phyloP scores from a whole-genome alignment of 352 stramenopile genomes.

The Phytophthora idaei region DNA sequence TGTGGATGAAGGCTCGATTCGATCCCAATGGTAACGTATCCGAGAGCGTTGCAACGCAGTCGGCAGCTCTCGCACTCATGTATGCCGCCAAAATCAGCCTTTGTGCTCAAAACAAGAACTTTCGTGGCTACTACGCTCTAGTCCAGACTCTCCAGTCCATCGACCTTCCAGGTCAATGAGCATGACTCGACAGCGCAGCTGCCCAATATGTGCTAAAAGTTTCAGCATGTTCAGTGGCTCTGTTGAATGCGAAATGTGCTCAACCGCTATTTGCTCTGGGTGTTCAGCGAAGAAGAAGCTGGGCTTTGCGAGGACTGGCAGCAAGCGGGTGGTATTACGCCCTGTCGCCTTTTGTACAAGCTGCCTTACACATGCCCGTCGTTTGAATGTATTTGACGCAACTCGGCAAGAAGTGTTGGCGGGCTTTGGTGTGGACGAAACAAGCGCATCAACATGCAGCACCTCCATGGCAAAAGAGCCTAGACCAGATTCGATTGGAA shows the following conservation, averaged over 20 bases:
- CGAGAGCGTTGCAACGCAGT: slow-evolving; percentile 31
- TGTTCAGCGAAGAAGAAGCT: slow-evolving; percentile 43
- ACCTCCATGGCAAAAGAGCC: neutral
- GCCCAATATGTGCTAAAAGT: slow-evolving; percentile 37
- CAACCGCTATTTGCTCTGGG: slow-evolving; percentile 29
- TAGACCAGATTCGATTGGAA: slow-evolving; percentile 7
- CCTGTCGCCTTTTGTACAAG: slow-evolving; percentile 37
- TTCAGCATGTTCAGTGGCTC: slow-evolving; percentile 35
- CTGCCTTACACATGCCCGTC: slow-evolving; percentile 30
- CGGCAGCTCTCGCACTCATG: slow-evolving; percentile 33
- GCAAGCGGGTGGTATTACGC: slow-evolving; percentile 29
- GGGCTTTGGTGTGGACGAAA: slow-evolving; percentile 11
- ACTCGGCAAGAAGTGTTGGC: slow-evolving; percentile 34
- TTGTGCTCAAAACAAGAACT: slow-evolving; percentile 51
- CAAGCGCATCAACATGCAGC: slow-evolving; percentile 16
- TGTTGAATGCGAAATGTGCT: slow-evolving; percentile 34
- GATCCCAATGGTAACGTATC: slow-evolving; percentile 37
- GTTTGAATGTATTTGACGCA: slow-evolving; percentile 32
- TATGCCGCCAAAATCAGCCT: slow-evolving; percentile 29
- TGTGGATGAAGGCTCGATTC: slow-evolving; percentile 40
- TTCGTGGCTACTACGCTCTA: slow-evolving; percentile 38
- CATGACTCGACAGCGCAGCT: slow-evolving; percentile 23
- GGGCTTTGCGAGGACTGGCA: slow-evolving; percentile 26
- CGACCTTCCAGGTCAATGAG: slow-evolving; percentile 15
- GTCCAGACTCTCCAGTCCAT: slow-evolving; percentile 12